Conservation (phyloP, 169 alveolate genomes). For the Plasmodium knowlesi region DNA sequence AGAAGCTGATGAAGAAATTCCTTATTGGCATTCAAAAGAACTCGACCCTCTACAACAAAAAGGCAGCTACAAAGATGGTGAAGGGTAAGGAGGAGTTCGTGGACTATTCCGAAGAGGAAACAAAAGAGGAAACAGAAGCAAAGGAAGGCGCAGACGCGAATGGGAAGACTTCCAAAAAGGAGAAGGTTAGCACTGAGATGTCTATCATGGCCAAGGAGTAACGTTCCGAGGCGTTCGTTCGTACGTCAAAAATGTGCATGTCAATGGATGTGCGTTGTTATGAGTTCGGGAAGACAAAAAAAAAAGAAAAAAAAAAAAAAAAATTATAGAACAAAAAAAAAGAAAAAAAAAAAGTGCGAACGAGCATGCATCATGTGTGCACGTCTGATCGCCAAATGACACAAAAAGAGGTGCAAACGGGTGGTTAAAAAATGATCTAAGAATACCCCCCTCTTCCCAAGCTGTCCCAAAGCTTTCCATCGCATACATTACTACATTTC, state of each 20-base stretch:
- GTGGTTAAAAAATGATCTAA: background rate
- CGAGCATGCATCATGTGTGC: background rate
- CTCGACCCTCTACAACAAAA: constrained; percentile 27
- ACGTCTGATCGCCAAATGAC: background rate
- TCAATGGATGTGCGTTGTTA: background rate
- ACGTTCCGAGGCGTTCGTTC: background rate
- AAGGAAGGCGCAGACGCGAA: background rate
- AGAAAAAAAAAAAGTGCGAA: background rate
- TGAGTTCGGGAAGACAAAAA: background rate
- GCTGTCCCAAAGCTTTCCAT: too few relatives aligned
- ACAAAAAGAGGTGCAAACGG: background rate
- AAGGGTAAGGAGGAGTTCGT: constrained; percentile 41
- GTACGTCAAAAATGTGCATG: background rate
- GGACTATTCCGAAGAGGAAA: constrained; percentile 59
- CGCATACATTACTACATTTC: background rate
- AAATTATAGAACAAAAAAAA: constrained; percentile 5
- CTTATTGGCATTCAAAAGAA: constrained; percentile 57
- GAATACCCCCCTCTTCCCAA: background rate
- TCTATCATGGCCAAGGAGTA: background rate
- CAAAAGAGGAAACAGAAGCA: constrained; percentile 11
- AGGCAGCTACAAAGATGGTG: constrained; percentile 17
- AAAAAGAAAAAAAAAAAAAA: background rate
- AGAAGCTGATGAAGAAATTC: constrained; percentile 54
- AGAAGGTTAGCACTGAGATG: background rate
- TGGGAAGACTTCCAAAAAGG: background rate